These are phyloP conservation scores for Schizonepeta tenuifolia DNA, from an alignment of 257 asterid genomes.

Conservation along the genomic window DNA sequence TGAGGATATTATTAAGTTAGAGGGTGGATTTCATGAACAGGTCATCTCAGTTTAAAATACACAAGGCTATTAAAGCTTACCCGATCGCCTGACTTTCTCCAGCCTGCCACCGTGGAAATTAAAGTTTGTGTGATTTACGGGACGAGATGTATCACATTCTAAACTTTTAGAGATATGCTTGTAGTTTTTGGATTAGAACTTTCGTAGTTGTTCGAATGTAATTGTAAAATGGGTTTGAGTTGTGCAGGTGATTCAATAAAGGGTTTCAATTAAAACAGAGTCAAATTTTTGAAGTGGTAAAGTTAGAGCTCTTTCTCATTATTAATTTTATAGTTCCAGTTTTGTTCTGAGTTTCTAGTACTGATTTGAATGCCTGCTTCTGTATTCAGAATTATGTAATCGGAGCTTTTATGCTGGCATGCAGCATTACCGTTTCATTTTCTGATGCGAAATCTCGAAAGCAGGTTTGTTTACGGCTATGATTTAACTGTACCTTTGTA, in stretches of 20 bases:
- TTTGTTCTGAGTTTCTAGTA: not conserved
- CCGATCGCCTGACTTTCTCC: no score
- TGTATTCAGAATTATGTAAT: constrained; percentile 68
- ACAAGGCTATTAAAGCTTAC: no score
- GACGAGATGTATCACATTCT: constrained; percentile 6
- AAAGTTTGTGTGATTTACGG: not conserved
- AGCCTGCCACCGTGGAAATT: no score
- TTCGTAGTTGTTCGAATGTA: constrained; percentile 22
- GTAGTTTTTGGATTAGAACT: constrained; percentile 20
- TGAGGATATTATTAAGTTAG: constrained; percentile 61
- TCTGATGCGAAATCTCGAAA: constrained; percentile 79
- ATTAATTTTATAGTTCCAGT: not conserved
- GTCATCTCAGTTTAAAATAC: no score
- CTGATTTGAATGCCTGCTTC: constrained; percentile 15
- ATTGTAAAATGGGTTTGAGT: constrained; percentile 20
- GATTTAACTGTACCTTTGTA: not conserved
- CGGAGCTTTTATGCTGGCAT: constrained; percentile 87
- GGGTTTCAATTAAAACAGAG: constrained; percentile 30
- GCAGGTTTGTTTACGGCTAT: constrained; percentile 50
- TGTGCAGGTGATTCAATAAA: constrained; percentile 36
- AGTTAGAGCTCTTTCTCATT: not conserved
- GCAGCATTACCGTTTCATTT: constrained; percentile 66
- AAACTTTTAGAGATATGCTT: not conserved
- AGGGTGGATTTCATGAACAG: constrained; percentile 65
- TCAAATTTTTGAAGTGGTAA: constrained; percentile 40